Base-by-base conservation (phyloP, 495 filamentous ascomycete genomes). In the Penicillium coffeae region DNA sequence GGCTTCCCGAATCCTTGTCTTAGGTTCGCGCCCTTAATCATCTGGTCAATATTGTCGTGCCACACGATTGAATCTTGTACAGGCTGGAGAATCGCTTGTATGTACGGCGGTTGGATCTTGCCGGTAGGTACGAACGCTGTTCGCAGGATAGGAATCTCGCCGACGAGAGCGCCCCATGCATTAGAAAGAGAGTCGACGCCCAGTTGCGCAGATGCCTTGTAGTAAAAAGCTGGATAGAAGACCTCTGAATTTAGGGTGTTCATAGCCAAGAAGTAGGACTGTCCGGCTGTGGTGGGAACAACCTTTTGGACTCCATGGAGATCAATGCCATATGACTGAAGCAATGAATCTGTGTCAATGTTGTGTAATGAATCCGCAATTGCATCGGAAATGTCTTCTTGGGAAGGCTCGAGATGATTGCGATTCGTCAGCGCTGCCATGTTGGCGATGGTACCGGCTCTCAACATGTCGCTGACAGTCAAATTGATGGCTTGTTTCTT, bases 401-500 rank as follows among this genome's bases (percentile, higher is more conserved):
- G 12, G 1, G 52, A 46, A 38, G 54, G 16, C 9, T 55, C 56
- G 6, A 19, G 35, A 8, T 42, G 32, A 21, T 19, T 44, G n/a
- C 16, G 46, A 39, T 63, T 55, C 13, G 45, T 47, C 45, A 34
- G 48, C 6, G 15, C 21, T 2, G 63, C 66, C 63, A 70, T 70
- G 19, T 56, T 58, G 20, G 56, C 46, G n/a, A 70, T 55, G 1
- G 60, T 62, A 20, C 65, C 65, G 9, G 65, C 63, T 20, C 48
- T 60, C 21, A 70, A 51, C 65, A 70, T 66, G 27, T 66, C 61
- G 32, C 63, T 67, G 16, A 70, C 66, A 13, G 59, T 40, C 3
- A 70, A 51, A 16, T 42, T 55, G 39, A 68, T 21, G 0, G 57
- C 63, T 45, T 57, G 56, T 42, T 64, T 66, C 45, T 58, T 68